Evolutionary conservation across 2,329 filamentous ascomycete species (phyloP).

Genomic region (Neofusicoccum laricinum): DNA sequence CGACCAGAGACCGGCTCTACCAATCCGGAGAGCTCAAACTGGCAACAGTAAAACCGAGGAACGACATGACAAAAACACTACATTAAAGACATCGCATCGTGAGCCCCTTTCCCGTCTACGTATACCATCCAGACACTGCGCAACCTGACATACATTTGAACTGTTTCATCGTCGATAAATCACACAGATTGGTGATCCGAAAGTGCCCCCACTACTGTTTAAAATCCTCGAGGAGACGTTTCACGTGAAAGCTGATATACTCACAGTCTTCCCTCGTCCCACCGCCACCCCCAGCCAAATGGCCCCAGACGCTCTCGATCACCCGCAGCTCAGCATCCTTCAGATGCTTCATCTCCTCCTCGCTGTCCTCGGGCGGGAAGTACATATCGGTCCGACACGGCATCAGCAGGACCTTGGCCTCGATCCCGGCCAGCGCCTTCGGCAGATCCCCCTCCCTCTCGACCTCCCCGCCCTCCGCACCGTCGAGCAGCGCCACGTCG

Average conservation of each 20-base stretch:
- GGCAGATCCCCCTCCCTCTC: constrained; percentile 30
- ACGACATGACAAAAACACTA: too few relatives aligned
- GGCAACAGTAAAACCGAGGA: too few relatives aligned
- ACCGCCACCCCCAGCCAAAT: constrained; percentile 39
- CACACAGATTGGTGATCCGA: too few relatives aligned
- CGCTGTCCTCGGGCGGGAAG: constrained; percentile 39
- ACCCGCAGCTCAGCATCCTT: constrained; percentile 29
- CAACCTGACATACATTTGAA: too few relatives aligned
- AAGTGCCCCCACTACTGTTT: too few relatives aligned
- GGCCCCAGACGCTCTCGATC: constrained; percentile 41
- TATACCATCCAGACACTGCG: too few relatives aligned
- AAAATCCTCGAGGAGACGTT: not conserved
- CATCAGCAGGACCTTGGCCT: constrained; percentile 38
- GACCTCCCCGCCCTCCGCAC: constrained; percentile 18
- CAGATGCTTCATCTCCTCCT: constrained; percentile 35
- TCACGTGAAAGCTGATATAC: not conserved
- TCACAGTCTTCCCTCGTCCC: constrained; percentile 28
- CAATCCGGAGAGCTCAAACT: too few relatives aligned
- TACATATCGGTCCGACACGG: constrained; percentile 41
- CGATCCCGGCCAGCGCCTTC: constrained; percentile 34
- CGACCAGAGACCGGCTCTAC: too few relatives aligned
- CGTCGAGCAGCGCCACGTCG: constrained; percentile 33
- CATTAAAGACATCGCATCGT: too few relatives aligned
- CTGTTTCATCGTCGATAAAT: too few relatives aligned
- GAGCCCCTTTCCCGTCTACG: too few relatives aligned